Base-by-base conservation (phyloP, 2,329 filamentous ascomycete genomes). In the Colletotrichum tropicale region DNA sequence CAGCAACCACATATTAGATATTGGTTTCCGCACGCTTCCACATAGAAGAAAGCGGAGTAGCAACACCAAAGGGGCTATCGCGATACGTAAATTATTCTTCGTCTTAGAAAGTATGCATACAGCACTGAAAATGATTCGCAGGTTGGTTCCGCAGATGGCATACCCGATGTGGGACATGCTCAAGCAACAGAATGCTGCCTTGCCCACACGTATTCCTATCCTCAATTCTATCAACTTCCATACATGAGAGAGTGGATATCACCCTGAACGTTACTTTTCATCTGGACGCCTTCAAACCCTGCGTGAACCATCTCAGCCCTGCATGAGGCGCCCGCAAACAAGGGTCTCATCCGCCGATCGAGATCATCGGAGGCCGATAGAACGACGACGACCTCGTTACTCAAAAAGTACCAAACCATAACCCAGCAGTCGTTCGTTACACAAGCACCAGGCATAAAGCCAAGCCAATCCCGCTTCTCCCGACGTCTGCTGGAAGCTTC, bases 401-500 rank as follows among this genome's bases (percentile, higher is more conserved):
- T 56, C 48, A 12, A 16, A 30, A 28, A 60, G n/a, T 21, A 16
- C 60, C 52, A 43, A 43, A 68, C 24, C 30, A 60, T 58, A 38
- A 68, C 8, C 24, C 56, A 30, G 24, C 28, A 43, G 58, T 60
- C 24, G 9, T n/a, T 32, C 66, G 66, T 56, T 32, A 15, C 32
- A 3, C 21, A 26, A 36, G 24, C 32, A 60, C 24, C 32, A 43
- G 32, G 36, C 52, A 43, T 24, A 8, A 58, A 38, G 3, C 66
- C 52, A 5, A 58, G 32, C 52, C 48, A 43, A 68, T 28, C 24
- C 55, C 32, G 66, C 52, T 28, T 34, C 12, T 68, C 24, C 30
- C 6, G 66, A 60, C 36, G 32, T 43, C 64, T 72, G 69, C 72
- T 64, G 55, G 69, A 75, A 75, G 58, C 21, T 75, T 75, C 72